phyloP scores from a whole-genome alignment of 2,329 filamentous ascomycete genomes.

The Ampelomyces quisqualis region DNA sequence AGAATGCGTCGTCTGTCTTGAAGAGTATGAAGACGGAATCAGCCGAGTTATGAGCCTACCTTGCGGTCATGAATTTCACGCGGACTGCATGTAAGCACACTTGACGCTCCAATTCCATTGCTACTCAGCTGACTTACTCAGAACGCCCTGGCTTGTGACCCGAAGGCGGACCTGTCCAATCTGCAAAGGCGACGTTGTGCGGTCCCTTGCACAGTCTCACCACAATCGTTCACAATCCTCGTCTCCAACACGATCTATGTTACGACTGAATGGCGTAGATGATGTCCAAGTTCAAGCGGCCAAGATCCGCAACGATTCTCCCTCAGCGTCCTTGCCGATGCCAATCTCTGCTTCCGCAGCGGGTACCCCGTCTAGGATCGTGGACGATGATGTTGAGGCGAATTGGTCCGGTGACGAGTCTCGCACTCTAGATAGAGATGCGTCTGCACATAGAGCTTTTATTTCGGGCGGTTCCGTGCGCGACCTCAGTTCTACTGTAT shows the following conservation, averaged over 20 bases:
- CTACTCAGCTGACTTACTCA: slow-evolving; percentile 44
- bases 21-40: slow-evolving; percentile 93
- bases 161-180: slow-evolving; percentile 96
- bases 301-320: slow-evolving; percentile 50
- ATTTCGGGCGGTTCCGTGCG: slow-evolving; percentile 30
- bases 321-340: slow-evolving; percentile 54
- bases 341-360: slow-evolving; percentile 27
- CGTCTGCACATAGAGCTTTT: slow-evolving; percentile 10
- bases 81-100: slow-evolving; percentile 88
- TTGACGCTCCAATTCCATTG: background rate
- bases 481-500: slow-evolving; percentile 36
- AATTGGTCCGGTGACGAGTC: slow-evolving; percentile 45
- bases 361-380: slow-evolving; percentile 6
- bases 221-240: slow-evolving; percentile 29
- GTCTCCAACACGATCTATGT: slow-evolving; percentile 20
- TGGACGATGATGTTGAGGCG: slow-evolving; percentile 35
- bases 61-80: slow-evolving; percentile 97
- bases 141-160: slow-evolving; percentile 95
- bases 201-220: slow-evolving; percentile 42
- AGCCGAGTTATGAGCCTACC: slow-evolving; percentile 95
- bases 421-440: slow-evolving; percentile 36
- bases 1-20: slow-evolving; percentile 94
- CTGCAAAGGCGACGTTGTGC: slow-evolving; percentile 94
- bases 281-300: slow-evolving; percentile 50
- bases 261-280: slow-evolving; percentile 42